Base-by-base conservation (phyloP, 306 rosid species). In the Sesbania bispinosa region DNA sequence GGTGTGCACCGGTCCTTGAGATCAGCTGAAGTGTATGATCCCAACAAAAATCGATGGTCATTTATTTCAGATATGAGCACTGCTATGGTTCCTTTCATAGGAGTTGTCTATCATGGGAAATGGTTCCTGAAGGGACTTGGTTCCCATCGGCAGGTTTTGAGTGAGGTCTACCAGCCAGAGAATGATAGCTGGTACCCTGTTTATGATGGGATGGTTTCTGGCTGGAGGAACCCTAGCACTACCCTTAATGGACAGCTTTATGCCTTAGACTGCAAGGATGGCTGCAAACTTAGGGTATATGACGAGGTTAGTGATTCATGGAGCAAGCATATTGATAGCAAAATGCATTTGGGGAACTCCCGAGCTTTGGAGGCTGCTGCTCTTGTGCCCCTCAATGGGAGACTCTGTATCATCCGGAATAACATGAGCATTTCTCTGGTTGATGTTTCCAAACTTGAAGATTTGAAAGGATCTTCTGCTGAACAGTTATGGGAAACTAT, bases 81-180 rank as follows among this genome's bases (percentile, higher is more conserved):
- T 39, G 95, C 92, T 62, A 90, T 90, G 97, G 90, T 88, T 15
- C 97, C 97, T 58, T 90, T 83, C 82, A 88, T 90, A 14, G 92
- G 97, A 74, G 94, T 90, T 75, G 92, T 90, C 35, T 85, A 86
- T 27, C 87, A 90, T 68, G 92, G 90, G 23, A 90, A 90, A 72
- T 90, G 97, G 97, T 90, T 79, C 80, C 72, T 90, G 67, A 88
- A 90, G 82, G 97, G 97, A 74, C 83, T 88, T 5, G 95, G 97
- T 6, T 74, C 95, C 67, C 94, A 86, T 77, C 87, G 85, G 48
- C 97, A 90, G 80, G 92, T 90, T 69, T 79, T 88, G 51, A 84
- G 95, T 36, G 97, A 88, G 88, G 90, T 86, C 54, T 90, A 90
- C 80, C 88, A 79, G 42, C 97, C 95, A 20, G 90, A 85, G 71